Base-by-base conservation (phyloP, 805 yeast species). In the Grigorovia humatica region DNA sequence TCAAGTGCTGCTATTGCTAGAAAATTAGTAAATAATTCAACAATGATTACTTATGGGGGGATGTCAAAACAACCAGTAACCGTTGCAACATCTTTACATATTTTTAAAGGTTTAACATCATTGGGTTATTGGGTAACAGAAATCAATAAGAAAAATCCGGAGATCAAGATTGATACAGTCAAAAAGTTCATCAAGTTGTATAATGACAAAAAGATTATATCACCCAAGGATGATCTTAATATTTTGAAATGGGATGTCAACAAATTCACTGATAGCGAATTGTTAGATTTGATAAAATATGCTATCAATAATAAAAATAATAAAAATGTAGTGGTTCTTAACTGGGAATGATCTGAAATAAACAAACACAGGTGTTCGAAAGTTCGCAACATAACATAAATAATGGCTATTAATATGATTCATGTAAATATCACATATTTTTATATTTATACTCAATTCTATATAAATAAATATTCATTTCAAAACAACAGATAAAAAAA, bases 11-110 rank as follows among this genome's bases (percentile, higher is more conserved):
- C 83, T 44, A 75, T 93, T 59, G 91, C 96, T 9, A 77, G 96
- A 58, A 91, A 89, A 66, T 75, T 93, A 51, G 81, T 80, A 42
- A 70, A 73, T 15, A 80, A 86, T 59, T 96, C 93, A 1, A 77
- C 82, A 47, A 72, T 93, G 74, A 79, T 89, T 59, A 88, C 98
- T 1, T 93, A 93, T 64, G 99, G 99, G 38, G 98, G 96, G 42
- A 93, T 93, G 99, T 88, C 97, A 2, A 82, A 83, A 74, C 90
- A 88, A 70, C 99, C 99, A 1, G 95, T 93, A 11, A 78, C 80
- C n/a, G 69, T 93, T 51, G 96, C 98, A 43, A 88, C 96, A 0
- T 80, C 95, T 0, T 71, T 87, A 54, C 87, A 87, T 64, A 90
- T 93, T 57, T 93, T 93, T 75, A 93, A 91, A 69, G 85, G 90